These are phyloP conservation scores for Clavariopsis aquatica DNA, from an alignment of 495 filamentous ascomycete species.

Conservation along the genomic window DNA sequence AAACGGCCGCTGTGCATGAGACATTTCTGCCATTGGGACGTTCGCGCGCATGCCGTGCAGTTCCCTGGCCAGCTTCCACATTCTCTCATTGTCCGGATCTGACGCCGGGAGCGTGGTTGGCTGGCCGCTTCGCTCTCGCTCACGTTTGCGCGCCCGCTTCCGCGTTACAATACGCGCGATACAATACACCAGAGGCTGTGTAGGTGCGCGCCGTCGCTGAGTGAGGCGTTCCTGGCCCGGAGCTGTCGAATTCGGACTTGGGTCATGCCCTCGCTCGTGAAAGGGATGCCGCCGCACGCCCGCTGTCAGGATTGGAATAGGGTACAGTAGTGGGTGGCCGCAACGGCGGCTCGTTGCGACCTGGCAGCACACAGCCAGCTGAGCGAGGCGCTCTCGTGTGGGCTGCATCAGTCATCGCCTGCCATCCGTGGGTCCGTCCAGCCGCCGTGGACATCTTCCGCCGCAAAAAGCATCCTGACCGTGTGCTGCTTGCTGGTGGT, in stretches of 20 bases:
- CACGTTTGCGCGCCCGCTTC: not conserved
- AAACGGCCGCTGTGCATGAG: constrained; percentile 26
- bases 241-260: too few relatives aligned
- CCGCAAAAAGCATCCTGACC: constrained; percentile 25
- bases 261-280: not conserved
- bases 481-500: not conserved
- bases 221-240: constrained; percentile 9
- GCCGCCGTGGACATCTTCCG: constrained; percentile 2
- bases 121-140: not conserved
- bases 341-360: constrained; percentile 4
- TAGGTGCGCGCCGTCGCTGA: not conserved
- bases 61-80: constrained; percentile 10
- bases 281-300: not conserved
- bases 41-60: not conserved
- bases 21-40: constrained; percentile 30
- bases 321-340: too few relatives aligned
- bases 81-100: not conserved
- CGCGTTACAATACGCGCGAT: not conserved
- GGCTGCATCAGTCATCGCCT: not conserved
- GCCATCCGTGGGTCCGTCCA: constrained; percentile 3
- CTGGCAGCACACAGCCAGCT: not conserved
- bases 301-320: too few relatives aligned
- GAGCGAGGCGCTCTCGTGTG: not conserved
- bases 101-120: constrained; percentile 8
- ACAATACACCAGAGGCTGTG: not conserved